A percentile compares a stretch with the other conserved stretches of the same genome.
Conservation (phyloP, 2,329 filamentous ascomycete species). For the Fonsecaea nubica region DNA sequence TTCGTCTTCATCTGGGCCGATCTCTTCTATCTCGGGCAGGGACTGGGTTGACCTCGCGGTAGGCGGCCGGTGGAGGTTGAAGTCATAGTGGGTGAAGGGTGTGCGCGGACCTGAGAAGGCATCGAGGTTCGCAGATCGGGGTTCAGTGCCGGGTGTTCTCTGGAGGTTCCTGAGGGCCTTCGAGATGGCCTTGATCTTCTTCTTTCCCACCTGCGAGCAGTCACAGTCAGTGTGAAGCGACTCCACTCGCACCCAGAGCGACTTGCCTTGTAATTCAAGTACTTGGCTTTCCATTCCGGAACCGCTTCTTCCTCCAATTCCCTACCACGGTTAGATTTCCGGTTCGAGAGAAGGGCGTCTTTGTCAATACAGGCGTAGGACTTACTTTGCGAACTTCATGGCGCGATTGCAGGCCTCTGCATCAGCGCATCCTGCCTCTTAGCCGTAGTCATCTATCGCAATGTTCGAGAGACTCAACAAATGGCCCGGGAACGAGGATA, state of each 20-base stretch:
- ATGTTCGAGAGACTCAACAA: neutral
- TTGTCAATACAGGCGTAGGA: constrained; percentile 24
- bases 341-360: constrained; percentile 38
- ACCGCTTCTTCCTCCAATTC: constrained; percentile 87
- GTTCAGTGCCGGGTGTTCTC: constrained; percentile 53
- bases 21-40: constrained; percentile 29
- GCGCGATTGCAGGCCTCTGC: neutral
- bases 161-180: constrained; percentile 70
- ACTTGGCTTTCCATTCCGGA: constrained; percentile 93
- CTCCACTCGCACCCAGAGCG: constrained; percentile 10
- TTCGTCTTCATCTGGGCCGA: constrained; percentile 28
- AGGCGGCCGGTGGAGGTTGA: constrained; percentile 24
- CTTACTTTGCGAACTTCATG: constrained; percentile 70
- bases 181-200: constrained; percentile 83
- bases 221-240: constrained; percentile 31
- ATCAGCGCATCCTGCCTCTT: neutral
- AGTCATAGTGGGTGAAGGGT: constrained; percentile 41
- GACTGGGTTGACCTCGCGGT: constrained; percentile 24
- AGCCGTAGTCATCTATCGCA: constrained; percentile 12
- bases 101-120: constrained; percentile 26
- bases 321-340: constrained; percentile 46
- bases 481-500: neutral
- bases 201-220: constrained; percentile 71
- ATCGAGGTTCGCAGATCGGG: constrained; percentile 25
- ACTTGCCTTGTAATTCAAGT: constrained; percentile 83